Percentiles rank a stretch among this genome's conserved stretches.
Evolutionary conservation across 2,329 filamentous ascomycete species (phyloP).

Genomic region (Lasiodiplodia hormozganensis): DNA sequence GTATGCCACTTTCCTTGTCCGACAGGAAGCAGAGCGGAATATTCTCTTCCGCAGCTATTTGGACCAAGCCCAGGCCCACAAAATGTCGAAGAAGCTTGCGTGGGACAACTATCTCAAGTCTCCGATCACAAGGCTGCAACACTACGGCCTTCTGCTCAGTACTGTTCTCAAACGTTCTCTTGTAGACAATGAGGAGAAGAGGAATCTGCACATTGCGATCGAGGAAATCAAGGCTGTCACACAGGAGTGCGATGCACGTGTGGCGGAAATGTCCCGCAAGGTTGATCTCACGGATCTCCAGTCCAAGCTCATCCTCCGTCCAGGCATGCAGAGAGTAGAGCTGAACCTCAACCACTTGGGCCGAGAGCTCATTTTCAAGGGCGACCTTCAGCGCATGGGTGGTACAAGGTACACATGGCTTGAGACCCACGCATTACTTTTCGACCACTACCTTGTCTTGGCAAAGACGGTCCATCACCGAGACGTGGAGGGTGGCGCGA

Average conservation of each 20-base stretch:
- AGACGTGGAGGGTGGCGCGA: conserved; percentile 74
- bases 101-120: conserved; percentile 96
- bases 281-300: conserved; percentile 86
- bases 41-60: conserved; percentile 86
- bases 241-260: conserved; percentile 87
- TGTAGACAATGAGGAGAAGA: conserved; percentile 87
- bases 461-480: conserved; percentile 76
- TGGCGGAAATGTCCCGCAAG: conserved; percentile 90
- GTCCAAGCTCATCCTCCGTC: conserved; percentile 81
- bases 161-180: conserved; percentile 85
- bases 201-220: conserved; percentile 81
- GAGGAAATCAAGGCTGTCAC: conserved; percentile 91
- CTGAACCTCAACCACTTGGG: conserved; percentile 95
- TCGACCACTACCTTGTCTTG: conserved; percentile 95
- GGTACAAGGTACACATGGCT: conserved; percentile 91
- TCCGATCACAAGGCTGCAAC: conserved; percentile 89
- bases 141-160: conserved; percentile 82
- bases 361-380: conserved; percentile 84
- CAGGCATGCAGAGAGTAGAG: conserved; percentile 82
- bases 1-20: conserved; percentile 80
- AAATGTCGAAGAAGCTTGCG: conserved; percentile 79
- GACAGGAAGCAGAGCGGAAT: conserved; percentile 84
- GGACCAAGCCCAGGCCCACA: conserved; percentile 78
- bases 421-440: conserved; percentile 90
- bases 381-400: conserved; percentile 87